Evolutionary conservation across 305 asterid genomes (phyloP).

Genomic region (Andrographis paniculata): DNA sequence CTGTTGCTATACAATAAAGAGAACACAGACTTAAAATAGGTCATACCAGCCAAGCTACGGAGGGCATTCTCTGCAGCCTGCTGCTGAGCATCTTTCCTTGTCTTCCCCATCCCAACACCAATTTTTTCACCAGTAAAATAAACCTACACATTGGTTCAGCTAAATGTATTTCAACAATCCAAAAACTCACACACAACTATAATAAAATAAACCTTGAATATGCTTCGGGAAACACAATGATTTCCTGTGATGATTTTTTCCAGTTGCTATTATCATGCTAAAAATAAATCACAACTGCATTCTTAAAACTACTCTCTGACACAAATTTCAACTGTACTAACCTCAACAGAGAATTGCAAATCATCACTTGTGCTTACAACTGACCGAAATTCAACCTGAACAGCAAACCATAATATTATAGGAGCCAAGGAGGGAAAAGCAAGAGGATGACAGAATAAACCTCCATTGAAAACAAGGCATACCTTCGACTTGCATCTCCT

Average conservation of each 20-base stretch:
- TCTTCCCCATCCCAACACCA: constrained; percentile 88
- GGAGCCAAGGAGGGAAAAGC: constrained; percentile 1
- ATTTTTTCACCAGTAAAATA: constrained; percentile 77
- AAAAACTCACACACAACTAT: too few species aligned
- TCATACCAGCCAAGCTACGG: constrained; percentile 81
- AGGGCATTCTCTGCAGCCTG: constrained; percentile 98
- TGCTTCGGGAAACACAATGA: background rate
- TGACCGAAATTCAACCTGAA: constrained; percentile 84
- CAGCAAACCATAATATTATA: constrained; percentile 17
- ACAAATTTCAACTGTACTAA: constrained; percentile 26
- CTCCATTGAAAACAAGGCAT: constrained; percentile 10
- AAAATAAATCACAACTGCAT: constrained; percentile 2
- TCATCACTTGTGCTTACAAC: constrained; percentile 59
- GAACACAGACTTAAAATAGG: constrained; percentile 6
- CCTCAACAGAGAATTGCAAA: constrained; percentile 87
- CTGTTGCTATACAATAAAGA: constrained; percentile 2
- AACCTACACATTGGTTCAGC: constrained; percentile 45
- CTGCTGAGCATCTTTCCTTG: constrained; percentile 96
- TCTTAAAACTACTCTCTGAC: background rate
- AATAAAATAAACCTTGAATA: too few species aligned
- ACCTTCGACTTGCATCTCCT: constrained; percentile 88
- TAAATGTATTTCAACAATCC: constrained; percentile 19
- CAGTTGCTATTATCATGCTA: background rate
- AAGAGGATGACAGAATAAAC: background rate
- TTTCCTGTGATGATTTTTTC: background rate